Base-by-base conservation (phyloP, 2,329 filamentous ascomycete species). In the Stemphylium vesicarium region DNA sequence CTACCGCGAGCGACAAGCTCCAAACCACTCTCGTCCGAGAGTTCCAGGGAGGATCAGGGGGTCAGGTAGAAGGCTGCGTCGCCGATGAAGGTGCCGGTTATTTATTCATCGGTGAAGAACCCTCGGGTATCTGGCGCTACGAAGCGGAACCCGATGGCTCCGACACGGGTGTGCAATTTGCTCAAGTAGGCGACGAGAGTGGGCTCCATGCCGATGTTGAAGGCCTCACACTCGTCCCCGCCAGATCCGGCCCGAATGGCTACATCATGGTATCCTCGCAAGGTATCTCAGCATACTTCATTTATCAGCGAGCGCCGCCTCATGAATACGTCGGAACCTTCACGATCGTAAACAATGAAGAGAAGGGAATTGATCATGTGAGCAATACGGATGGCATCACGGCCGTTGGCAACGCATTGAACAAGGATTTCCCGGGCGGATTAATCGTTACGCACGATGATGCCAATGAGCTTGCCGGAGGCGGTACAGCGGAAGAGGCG, bases 31-130 rank as follows among this genome's bases (percentile, higher is more conserved):
- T 85, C 1, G 80, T 84, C 2, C 77, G 82, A n/a, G 77, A 78
- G 33, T 84, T 84, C 45, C 77, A 73, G 2, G 81, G 77, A 0
- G 82, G 82, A 3, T 79, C 78, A 2, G 81, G 82, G 2, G 80
- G 81, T 2, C 81, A 85, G 57, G 81, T 83, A 1, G 82, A 84
- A 64, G 82, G 82, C 4, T 84, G 82, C 44, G 82, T 84, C 0
- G 68, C 77, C 0, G 82, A 84, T 49, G 80, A 84, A 18, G 77
- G 77, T 12, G 81, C 82, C 50, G 80, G 79, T 4, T 81, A 77
- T 68, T 59, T 84, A 3, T 78, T 84, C 57, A 71, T 84, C 4
- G 81, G 82, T 31, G 82, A 84, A 60, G 82, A 84, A 45, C 80
- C 80, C 0, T 78, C 75, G 5, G 82, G 80, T 0, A 75, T 84